Evolutionary conservation across 2,329 filamentous ascomycete genomes (phyloP).

Genomic region (Volutella citrinella): DNA sequence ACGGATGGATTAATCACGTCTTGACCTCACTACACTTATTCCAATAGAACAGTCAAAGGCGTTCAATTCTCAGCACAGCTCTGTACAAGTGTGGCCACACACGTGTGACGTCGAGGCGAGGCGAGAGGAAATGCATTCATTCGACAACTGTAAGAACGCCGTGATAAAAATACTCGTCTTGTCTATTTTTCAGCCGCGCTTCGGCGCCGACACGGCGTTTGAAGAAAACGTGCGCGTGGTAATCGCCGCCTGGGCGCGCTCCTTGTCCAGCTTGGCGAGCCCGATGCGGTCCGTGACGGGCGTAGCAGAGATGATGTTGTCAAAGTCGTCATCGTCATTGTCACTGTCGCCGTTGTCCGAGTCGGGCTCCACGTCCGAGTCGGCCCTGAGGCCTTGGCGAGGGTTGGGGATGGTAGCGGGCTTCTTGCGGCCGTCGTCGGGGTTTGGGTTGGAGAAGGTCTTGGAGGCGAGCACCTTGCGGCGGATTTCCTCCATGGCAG

Average conservation of each 20-base stretch:
- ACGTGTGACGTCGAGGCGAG: no score
- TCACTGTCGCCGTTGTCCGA: conserved; percentile 58
- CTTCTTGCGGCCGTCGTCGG: conserved; percentile 48
- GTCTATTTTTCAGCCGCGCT: conserved; percentile 44
- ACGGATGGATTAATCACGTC: no score
- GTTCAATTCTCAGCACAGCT: no score
- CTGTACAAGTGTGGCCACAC: no score
- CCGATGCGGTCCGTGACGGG: conserved; percentile 85
- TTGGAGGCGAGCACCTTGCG: conserved; percentile 89
- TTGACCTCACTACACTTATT: no score
- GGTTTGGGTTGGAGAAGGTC: conserved; percentile 60
- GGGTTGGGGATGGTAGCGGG: conserved; percentile 63
- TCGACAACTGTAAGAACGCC: not conserved
- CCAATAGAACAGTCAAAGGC: no score
- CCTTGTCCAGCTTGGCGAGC: conserved; percentile 53
- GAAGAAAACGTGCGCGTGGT: conserved; percentile 52
- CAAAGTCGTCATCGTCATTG: conserved; percentile 71
- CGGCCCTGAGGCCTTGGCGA: conserved; percentile 50
- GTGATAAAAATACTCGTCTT: no score
- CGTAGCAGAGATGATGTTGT: conserved; percentile 88
- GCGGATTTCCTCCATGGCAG: conserved; percentile 87
- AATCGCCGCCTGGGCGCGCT: conserved; percentile 45
- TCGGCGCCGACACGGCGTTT: conserved; percentile 46
- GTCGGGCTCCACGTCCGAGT: conserved; percentile 68
- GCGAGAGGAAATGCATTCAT: not conserved